A percentile compares a stretch with the other conserved stretches of the same genome.
Evolutionary conservation across 495 filamentous ascomycete genomes (phyloP).

Genomic region (Penicillium lagena): DNA sequence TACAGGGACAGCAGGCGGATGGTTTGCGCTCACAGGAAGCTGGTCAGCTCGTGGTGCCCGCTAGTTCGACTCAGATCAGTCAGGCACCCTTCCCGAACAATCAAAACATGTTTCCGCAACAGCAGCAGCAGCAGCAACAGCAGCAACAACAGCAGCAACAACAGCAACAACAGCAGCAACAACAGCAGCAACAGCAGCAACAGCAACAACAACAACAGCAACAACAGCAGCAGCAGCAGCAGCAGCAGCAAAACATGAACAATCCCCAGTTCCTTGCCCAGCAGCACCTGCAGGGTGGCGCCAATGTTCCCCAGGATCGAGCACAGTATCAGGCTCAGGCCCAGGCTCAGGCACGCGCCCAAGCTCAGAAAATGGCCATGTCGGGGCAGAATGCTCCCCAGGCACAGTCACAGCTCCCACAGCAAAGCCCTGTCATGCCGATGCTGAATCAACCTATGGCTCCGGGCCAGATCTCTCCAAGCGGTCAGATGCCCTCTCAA

Average conservation of each 20-base stretch:
- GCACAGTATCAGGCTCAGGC: conserved; percentile 32
- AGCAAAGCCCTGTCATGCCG: conserved; percentile 51
- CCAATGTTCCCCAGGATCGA: conserved; percentile 34
- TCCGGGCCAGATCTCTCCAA: conserved; percentile 38
- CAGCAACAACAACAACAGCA: conserved; percentile 3
- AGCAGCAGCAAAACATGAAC: conserved; percentile 27
- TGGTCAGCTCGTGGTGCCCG: conserved; percentile 61
- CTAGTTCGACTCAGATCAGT: conserved; percentile 48
- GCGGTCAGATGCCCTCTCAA: conserved; percentile 28
- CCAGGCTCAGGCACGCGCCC: conserved; percentile 35
- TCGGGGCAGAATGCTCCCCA: conserved; percentile 29
- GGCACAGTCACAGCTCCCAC: conserved; percentile 33
- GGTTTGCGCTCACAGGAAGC: conserved; percentile 57
- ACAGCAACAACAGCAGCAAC: conserved; percentile 23
- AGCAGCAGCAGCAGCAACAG: conserved; percentile 18
- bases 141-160: conserved; percentile 10
- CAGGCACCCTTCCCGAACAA: conserved; percentile 28
- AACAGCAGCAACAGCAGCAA: conserved; percentile 7
- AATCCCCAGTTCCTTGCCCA: conserved; percentile 36
- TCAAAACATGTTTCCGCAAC: conserved; percentile 35
- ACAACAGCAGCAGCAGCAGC: conserved; percentile 25
- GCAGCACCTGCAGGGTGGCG: conserved; percentile 33
- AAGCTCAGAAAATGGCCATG: conserved; percentile 42
- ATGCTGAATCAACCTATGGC: conserved; percentile 55
- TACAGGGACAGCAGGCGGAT: conserved; percentile 57